A percentile compares a stretch with the other conserved stretches of the same genome.
Conservation (phyloP, 2,329 filamentous ascomycete genomes). For the Colletotrichum lindemuthianum region DNA sequence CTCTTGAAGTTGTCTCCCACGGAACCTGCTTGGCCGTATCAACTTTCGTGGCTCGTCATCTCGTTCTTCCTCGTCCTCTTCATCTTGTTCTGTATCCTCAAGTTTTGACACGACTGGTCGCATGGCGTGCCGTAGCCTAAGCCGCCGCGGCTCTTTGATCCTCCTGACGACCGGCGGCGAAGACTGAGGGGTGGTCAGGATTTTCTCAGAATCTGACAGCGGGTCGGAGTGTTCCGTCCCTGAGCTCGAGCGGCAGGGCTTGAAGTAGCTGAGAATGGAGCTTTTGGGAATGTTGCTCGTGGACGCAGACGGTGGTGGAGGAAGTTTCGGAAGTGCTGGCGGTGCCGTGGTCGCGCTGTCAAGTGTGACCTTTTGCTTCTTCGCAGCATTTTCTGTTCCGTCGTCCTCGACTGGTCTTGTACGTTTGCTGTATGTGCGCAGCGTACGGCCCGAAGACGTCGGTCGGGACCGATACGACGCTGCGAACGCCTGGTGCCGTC, state of each 20-base stretch:
- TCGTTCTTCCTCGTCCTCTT: not conserved
- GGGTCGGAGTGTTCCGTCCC: conserved; percentile 20
- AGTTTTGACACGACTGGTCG: conserved; percentile 5
- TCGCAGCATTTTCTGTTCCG: not conserved
- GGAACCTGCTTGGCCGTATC: not conserved
- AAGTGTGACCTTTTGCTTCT: conserved; percentile 39
- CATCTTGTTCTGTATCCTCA: not conserved
- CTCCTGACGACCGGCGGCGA: conserved; percentile 33
- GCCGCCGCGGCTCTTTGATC: conserved; percentile 34
- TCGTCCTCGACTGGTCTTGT: conserved; percentile 20
- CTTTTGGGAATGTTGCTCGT: conserved; percentile 41
- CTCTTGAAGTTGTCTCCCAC: not conserved
- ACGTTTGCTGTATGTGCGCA: conserved; percentile 54
- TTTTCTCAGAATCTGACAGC: conserved; percentile 31
- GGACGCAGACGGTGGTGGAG: conserved; percentile 1
- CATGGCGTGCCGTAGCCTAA: conserved; percentile 32
- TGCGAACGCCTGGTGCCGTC: conserved; percentile 12
- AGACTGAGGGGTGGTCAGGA: conserved; percentile 39
- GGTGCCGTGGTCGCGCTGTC: conserved; percentile 17
- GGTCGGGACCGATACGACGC: not conserved
- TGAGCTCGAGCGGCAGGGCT: conserved; percentile 40
- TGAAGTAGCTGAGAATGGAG: conserved; percentile 55
- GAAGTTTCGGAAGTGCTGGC: conserved; percentile 5
- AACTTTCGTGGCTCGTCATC: not conserved
- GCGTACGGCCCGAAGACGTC: conserved; percentile 11